Percentiles rank a stretch among this genome's conserved stretches.
phyloP scores from a whole-genome alignment of 108 stramenopile genomes.

The Cyclotella choctawhatcheeana region DNA sequence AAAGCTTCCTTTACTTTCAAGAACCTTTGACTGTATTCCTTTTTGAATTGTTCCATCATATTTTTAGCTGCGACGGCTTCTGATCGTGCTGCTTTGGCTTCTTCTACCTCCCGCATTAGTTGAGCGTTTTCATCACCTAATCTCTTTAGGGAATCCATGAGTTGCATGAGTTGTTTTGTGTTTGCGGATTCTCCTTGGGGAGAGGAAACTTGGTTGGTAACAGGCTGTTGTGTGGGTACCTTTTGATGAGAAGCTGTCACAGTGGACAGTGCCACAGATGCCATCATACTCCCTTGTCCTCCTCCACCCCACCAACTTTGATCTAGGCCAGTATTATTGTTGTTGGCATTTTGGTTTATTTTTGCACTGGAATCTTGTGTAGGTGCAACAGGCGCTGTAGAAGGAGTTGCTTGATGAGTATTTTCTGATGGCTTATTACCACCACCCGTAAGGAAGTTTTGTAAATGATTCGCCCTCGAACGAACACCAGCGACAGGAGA shows the following conservation, averaged over 20 bases:
- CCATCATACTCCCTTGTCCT: conserved; percentile 47
- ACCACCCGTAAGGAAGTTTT: conserved; percentile 63
- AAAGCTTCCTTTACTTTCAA: conserved; percentile 67
- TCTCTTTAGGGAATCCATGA: conserved; percentile 84
- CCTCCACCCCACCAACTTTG: conserved; percentile 88
- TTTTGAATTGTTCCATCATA: conserved; percentile 76
- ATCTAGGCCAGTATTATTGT: conserved; percentile 61
- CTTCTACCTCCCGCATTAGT: conserved; percentile 81
- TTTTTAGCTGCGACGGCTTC: conserved; percentile 81
- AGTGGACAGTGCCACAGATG: conserved; percentile 50
- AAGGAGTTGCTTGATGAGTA: conserved; percentile 8
- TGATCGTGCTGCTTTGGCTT: conserved; percentile 70
- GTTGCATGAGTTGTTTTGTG: conserved; percentile 84
- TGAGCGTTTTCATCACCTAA: conserved; percentile 88
- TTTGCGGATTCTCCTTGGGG: conserved; percentile 47
- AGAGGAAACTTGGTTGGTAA: not conserved
- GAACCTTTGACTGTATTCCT: conserved; percentile 72
- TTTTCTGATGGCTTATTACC: conserved; percentile 23
- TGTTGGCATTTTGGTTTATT: conserved; percentile 25
- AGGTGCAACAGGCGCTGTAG: conserved; percentile 10
- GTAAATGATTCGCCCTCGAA: conserved; percentile 81
- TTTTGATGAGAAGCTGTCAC: conserved; percentile 30
- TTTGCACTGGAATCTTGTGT: conserved; percentile 15
- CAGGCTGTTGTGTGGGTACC: conserved; percentile 7
- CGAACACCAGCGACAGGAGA: conserved; percentile 47